Conservation (phyloP, 1,284 basidiomycete species). For the Phenoliferia sp. region DNA sequence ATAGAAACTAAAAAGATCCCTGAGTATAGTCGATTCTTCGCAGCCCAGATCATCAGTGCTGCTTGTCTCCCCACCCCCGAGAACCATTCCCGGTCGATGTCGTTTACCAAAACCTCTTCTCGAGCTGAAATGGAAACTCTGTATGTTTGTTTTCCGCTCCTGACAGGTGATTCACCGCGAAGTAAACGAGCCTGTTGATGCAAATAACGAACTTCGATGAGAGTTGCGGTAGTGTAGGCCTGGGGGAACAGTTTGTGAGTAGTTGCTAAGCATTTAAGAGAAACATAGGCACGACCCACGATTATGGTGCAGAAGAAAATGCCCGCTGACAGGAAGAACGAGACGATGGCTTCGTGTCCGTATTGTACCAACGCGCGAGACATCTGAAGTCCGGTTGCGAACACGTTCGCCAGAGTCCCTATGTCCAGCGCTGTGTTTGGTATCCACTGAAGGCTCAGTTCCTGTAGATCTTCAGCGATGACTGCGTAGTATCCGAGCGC, state of each 20-base stretch:
- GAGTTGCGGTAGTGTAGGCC: conserved; percentile 8
- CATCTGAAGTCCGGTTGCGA: conserved; percentile 2
- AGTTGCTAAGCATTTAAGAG: neutral
- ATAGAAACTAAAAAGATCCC: conserved; percentile 11
- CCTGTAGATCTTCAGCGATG: neutral
- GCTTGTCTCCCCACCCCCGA: conserved; percentile 1
- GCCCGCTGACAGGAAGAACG: neutral
- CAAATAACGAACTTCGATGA: conserved; percentile 12
- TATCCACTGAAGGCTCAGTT: neutral
- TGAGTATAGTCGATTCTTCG: conserved; percentile 12
- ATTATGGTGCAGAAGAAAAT: conserved; percentile 8
- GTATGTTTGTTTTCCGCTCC: no score
- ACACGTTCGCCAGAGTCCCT: conserved; percentile 3
- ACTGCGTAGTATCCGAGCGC: neutral
- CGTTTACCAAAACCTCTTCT: neutral
- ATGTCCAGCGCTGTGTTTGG: conserved; percentile 1
- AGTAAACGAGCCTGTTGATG: neutral
- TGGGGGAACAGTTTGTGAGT: conserved; percentile 8
- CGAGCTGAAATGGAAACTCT: neutral
- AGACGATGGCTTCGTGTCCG: neutral
- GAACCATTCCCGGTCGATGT: conserved; percentile 3
- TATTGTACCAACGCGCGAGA: neutral
- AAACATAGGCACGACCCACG: neutral
- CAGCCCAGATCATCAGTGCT: conserved; percentile 16
- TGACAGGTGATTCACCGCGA: neutral